A percentile compares a stretch with the other conserved stretches of the same genome.
phyloP scores from a whole-genome alignment of 2,329 filamentous ascomycete species.

The Xylariales sp. region DNA sequence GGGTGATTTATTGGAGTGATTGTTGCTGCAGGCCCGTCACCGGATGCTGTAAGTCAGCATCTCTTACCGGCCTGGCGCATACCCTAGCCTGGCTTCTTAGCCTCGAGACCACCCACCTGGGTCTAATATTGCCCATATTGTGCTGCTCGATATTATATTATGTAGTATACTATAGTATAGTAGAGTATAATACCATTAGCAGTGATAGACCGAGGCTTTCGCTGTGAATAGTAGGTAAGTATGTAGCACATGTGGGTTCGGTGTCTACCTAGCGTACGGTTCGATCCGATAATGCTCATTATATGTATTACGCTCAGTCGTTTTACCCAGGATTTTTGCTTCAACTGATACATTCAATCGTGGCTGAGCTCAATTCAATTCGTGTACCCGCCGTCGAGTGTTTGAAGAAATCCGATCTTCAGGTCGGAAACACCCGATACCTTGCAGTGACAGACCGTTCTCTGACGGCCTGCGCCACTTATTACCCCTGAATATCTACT shows the following conservation, averaged over 20 bases:
- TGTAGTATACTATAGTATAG: too few relatives aligned
- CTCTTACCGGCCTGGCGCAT: neutral
- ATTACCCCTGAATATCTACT: constrained; percentile 12
- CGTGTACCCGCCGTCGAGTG: neutral
- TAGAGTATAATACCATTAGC: too few relatives aligned
- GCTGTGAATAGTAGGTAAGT: too few relatives aligned
- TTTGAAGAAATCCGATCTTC: constrained; percentile 29
- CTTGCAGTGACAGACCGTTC: constrained; percentile 6
- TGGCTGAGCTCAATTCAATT: neutral
- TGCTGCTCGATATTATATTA: too few relatives aligned
- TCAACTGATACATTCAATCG: constrained; percentile 5
- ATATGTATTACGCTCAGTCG: neutral
- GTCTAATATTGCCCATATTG: neutral
- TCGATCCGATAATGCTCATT: neutral
- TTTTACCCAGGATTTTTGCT: constrained; percentile 3
- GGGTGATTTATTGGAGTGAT: neutral
- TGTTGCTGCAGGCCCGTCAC: constrained; percentile 13
- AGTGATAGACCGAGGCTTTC: too few relatives aligned
- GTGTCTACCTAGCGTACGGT: neutral
- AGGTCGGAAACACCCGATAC: constrained; percentile 13
- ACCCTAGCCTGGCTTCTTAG: too few relatives aligned
- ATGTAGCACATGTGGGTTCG: too few relatives aligned
- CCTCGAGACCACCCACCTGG: neutral
- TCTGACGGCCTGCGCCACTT: constrained; percentile 30
- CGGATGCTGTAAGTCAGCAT: neutral